Base-by-base conservation (phyloP, 2,329 filamentous ascomycete genomes). In the Metarhizium robertsii region DNA sequence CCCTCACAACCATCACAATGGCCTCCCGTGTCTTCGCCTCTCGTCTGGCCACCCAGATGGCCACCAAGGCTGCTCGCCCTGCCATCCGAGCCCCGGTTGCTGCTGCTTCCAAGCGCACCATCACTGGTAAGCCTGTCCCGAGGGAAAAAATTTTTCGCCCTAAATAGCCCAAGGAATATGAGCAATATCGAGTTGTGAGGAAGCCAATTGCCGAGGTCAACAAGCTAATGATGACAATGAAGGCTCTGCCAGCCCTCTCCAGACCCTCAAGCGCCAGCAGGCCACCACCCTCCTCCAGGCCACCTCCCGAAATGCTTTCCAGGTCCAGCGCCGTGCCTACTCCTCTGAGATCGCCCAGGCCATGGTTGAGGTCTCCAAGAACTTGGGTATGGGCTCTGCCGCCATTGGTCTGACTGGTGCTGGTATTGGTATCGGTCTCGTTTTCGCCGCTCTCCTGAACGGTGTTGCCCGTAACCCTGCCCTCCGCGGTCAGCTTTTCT, bases 401-500 rank as follows among this genome's bases (percentile, higher is more conserved):
- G 90, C 90, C 80, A 91, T 95, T 73, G 90, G 90, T 87, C 87
- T 95, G 71, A 89, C 87, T 73, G 87, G 87, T 87, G 87, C 88
- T 73, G 88, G 89, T 90, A 90, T 94, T 76, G 90, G 90, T 89
- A 95, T 94, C 78, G 90, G 90, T 83, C 85, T 92, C 73, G 90
- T 95, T 73, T 95, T 95, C 85, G 89, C 87, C 73, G 86, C 88
- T 71, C 88, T 95, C 74, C 83, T 95, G 73, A 86, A 88, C 78
- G 85, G 85, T 79, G 89, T 94, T 75, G 88, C 90, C 81, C 89
- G 90, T 81, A 95, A 95, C 88, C 90, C 90, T 72, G 88, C 87
- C 73, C 88, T 95, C 80, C 87, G 89, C 80, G 90, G 89, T 75
- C 90, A 95, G 85, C 89, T 95, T 72, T 95, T 94, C 88, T 89